Percentiles rank a stretch among this genome's conserved stretches.
Conservation (phyloP, 148 eudicot species). For the Drosera capensis region DNA sequence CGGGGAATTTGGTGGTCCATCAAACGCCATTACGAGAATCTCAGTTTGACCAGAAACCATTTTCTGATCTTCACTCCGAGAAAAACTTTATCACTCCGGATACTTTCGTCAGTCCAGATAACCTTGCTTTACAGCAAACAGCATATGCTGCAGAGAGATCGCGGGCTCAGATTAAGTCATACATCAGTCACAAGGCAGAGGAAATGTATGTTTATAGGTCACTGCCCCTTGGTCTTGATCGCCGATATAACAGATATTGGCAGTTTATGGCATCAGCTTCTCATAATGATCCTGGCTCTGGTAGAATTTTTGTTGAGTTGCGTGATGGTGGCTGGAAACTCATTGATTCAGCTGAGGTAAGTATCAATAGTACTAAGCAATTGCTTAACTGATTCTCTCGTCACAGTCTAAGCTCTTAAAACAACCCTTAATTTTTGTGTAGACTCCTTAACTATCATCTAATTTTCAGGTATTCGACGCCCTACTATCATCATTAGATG, state of each 20-base stretch:
- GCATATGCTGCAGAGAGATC: constrained; percentile 53
- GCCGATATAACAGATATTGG: constrained; percentile 86
- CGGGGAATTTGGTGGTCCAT: constrained; percentile 10
- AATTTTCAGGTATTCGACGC: constrained; percentile 59
- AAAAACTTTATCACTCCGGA: constrained; percentile 26
- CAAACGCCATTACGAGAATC: constrained; percentile 20
- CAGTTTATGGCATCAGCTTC: constrained; percentile 64
- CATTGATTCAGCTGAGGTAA: constrained; percentile 79
- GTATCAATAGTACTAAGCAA: too few relatives aligned
- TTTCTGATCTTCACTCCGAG: constrained; percentile 17
- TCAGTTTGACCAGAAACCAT: constrained; percentile 15
- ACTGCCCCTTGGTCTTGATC: constrained; percentile 84
- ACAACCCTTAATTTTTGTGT: too few relatives aligned
- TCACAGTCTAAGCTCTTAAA: too few relatives aligned
- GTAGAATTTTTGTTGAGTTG: constrained; percentile 72
- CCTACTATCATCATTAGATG: constrained; percentile 55
- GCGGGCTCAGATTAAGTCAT: constrained; percentile 63
- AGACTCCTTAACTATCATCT: not conserved
- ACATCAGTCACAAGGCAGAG: constrained; percentile 68
- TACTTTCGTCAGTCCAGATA: constrained; percentile 28
- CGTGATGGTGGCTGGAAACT: constrained; percentile 65
- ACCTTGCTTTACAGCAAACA: constrained; percentile 38
- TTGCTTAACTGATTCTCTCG: too few relatives aligned
- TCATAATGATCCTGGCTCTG: constrained; percentile 71
- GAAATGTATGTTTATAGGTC: constrained; percentile 81